These are phyloP conservation scores for Mucor sp. DNA, from an alignment of 371 early-diverging fungal genomes.

Conservation along the genomic window DNA sequence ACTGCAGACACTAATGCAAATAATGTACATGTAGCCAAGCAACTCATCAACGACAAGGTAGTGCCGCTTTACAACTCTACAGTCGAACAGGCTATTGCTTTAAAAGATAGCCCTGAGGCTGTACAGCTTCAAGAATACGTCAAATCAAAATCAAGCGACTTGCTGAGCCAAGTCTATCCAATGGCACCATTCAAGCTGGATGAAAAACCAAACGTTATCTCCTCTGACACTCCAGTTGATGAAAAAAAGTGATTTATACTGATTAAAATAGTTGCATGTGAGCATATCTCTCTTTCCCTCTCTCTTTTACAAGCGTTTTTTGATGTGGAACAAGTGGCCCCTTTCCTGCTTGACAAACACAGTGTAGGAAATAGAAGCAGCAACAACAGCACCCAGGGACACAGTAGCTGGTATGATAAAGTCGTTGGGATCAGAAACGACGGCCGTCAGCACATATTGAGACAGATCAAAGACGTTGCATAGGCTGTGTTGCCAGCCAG, in stretches of 20 bases:
- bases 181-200: neutral
- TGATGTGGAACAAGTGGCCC: neutral
- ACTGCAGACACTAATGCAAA: neutral
- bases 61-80: neutral
- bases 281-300: neutral
- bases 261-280: neutral
- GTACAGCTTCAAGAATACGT: neutral
- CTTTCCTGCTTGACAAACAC: slow-evolving; percentile 7
- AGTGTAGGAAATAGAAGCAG: slow-evolving; percentile 1
- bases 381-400: neutral
- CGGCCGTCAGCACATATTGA: neutral
- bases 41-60: neutral
- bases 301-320: neutral
- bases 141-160: neutral
- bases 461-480: slow-evolving; percentile 2
- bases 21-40: neutral
- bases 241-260: neutral
- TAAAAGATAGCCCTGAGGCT: neutral
- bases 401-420: neutral
- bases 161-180: slow-evolving; percentile 2
- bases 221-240: neutral
- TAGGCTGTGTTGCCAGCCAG: slow-evolving; percentile 6
- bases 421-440: neutral
- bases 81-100: neutral
- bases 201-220: neutral